Evolutionary conservation across 495 filamentous ascomycete genomes (phyloP).

Genomic region (Xylaria grammica): DNA sequence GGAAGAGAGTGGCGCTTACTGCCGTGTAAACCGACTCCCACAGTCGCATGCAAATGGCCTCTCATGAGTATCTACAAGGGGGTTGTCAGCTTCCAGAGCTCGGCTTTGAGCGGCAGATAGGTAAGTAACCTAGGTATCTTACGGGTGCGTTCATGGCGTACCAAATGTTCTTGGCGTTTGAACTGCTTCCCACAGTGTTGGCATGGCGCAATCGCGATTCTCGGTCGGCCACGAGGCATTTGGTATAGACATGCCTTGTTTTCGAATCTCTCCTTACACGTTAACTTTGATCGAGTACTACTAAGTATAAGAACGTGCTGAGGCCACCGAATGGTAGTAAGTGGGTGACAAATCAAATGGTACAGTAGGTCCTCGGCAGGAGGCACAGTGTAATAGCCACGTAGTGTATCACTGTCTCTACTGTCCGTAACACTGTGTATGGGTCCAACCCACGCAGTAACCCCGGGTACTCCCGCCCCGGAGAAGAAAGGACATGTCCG

Average conservation of each 20-base stretch:
- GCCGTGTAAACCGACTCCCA: slow-evolving; percentile 57
- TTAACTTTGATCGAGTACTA: too few relatives aligned
- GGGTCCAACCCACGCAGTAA: too few relatives aligned
- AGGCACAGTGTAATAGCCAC: too few relatives aligned
- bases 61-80: slow-evolving; percentile 55
- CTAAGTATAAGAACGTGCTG: too few relatives aligned
- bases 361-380: too few relatives aligned
- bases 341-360: too few relatives aligned
- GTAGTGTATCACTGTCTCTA: too few relatives aligned
- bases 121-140: slow-evolving; percentile 22
- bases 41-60: slow-evolving; percentile 62
- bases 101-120: not conserved
- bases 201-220: slow-evolving; percentile 36
- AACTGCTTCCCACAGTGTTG: slow-evolving; percentile 58
- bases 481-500: too few relatives aligned
- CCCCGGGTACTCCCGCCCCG: too few relatives aligned
- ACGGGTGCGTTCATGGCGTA: slow-evolving; percentile 62
- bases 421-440: too few relatives aligned
- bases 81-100: not conserved
- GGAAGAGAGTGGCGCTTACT: slow-evolving; percentile 38
- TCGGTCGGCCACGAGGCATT: slow-evolving; percentile 27
- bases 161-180: slow-evolving; percentile 58
- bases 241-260: not conserved
- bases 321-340: too few relatives aligned
- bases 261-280: too few relatives aligned